Conservation (phyloP, 768 basidiomycete species). For the Lactifluus subvellereus region DNA sequence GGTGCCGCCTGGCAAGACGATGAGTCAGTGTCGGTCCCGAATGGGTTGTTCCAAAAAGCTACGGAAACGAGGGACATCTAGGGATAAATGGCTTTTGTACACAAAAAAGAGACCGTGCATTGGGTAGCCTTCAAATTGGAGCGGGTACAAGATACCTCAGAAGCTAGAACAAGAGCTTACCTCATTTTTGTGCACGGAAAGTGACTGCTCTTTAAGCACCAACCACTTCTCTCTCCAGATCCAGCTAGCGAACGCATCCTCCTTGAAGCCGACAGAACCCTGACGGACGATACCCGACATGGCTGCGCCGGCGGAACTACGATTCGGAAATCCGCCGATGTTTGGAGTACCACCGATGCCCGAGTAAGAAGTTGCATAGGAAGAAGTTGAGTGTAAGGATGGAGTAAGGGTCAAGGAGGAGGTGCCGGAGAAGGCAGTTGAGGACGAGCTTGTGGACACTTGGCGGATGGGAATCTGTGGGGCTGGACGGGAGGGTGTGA, state of each 20-base stretch:
- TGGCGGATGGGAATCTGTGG: conserved; percentile 61
- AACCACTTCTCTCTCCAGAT: conserved; percentile 91
- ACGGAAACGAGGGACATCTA: background rate
- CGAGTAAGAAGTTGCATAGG: conserved; percentile 62
- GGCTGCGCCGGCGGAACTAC: conserved; percentile 35
- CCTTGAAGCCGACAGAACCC: conserved; percentile 84
- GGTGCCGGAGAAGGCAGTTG: conserved; percentile 50
- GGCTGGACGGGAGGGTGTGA: conserved; percentile 75
- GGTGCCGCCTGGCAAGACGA: conserved; percentile 40
- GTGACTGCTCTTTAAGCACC: conserved; percentile 69
- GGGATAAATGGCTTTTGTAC: background rate
- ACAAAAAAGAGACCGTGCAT: background rate
- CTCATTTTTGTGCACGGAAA: conserved; percentile 89
- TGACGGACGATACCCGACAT: conserved; percentile 50
- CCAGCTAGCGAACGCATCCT: conserved; percentile 89
- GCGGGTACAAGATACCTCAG: background rate
- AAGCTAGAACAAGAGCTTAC: conserved; percentile 43
- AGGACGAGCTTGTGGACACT: conserved; percentile 42
- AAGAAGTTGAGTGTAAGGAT: conserved; percentile 48
- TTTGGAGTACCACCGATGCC: conserved; percentile 83
- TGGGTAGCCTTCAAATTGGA: background rate
- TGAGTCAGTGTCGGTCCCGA: background rate
- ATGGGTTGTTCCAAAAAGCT: background rate
- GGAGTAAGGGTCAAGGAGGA: conserved; percentile 48
- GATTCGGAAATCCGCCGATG: conserved; percentile 77